A percentile compares a stretch with the other conserved stretches of the same genome.
Evolutionary conservation across 78 protist genomes (phyloP).

Genomic region (Dictyostelium citrinum): DNA sequence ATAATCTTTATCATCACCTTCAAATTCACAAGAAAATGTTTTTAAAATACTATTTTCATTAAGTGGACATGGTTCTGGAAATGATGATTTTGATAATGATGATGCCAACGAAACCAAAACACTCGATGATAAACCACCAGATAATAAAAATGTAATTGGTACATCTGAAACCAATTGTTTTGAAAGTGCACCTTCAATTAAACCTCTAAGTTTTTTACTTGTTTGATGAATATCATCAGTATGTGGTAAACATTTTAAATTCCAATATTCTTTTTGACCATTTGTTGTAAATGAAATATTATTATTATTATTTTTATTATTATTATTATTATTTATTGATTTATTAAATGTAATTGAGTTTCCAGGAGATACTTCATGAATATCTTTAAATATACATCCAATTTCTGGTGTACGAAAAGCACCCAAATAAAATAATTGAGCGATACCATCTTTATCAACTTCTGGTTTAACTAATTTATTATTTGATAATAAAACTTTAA

Average conservation of each 20-base stretch:
- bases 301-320: not conserved
- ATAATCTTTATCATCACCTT: not conserved
- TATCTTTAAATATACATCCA: conserved; percentile 4
- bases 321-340: not conserved
- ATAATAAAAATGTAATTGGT: conserved; percentile 2
- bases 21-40: not conserved
- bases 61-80: not conserved
- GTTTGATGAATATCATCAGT: not conserved
- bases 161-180: conserved; percentile 1
- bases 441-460: not conserved
- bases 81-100: not conserved
- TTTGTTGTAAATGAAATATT: not conserved
- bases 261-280: not conserved
- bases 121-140: not conserved
- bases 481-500: not conserved
- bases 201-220: not conserved
- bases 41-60: not conserved
- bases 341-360: not conserved
- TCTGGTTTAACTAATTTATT: not conserved
- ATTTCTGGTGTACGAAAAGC: not conserved
- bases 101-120: not conserved
- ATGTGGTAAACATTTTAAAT: not conserved
- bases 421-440: conserved; percentile 2
- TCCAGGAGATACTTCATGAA: not conserved
- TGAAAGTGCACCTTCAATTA: not conserved